Percentiles rank a stretch among this genome's conserved stretches.
Evolutionary conservation across 1,284 basidiomycete species (phyloP).

Genomic region (Microbotryomycetes sp.): DNA sequence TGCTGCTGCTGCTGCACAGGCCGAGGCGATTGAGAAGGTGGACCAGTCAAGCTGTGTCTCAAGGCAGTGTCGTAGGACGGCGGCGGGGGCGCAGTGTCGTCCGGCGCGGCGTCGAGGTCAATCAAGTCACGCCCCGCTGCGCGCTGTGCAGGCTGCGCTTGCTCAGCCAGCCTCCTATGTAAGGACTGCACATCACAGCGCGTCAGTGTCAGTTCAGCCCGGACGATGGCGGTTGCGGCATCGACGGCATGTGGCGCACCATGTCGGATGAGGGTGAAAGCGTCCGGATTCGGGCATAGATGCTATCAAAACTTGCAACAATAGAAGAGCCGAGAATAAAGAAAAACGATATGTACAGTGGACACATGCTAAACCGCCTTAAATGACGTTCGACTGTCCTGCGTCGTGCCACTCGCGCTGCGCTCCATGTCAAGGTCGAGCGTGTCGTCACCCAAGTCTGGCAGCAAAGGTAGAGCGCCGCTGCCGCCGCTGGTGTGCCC

Average conservation of each 20-base stretch:
- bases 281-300: neutral
- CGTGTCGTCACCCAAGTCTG: neutral
- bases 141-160: neutral
- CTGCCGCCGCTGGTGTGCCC: too few species aligned
- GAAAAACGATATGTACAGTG: neutral
- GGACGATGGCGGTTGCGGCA: too few species aligned
- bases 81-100: neutral
- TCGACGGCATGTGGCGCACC: too few species aligned
- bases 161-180: neutral
- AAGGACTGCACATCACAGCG: too few species aligned
- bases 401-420: neutral
- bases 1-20: neutral
- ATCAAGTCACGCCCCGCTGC: neutral
- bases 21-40: neutral
- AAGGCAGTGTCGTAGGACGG: slow-evolving; percentile 9
- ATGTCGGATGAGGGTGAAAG: neutral
- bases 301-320: neutral
- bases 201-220: too few species aligned
- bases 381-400: too few species aligned
- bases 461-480: neutral
- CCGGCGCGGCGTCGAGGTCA: neutral
- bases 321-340: neutral
- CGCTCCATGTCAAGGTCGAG: neutral
- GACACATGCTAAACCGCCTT: too few species aligned
- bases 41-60: neutral